Evolutionary conservation across 768 basidiomycete genomes (phyloP), one percentile per base, ranked within the genome.

Genomic region (Cystoderma amianthinum): DNA sequence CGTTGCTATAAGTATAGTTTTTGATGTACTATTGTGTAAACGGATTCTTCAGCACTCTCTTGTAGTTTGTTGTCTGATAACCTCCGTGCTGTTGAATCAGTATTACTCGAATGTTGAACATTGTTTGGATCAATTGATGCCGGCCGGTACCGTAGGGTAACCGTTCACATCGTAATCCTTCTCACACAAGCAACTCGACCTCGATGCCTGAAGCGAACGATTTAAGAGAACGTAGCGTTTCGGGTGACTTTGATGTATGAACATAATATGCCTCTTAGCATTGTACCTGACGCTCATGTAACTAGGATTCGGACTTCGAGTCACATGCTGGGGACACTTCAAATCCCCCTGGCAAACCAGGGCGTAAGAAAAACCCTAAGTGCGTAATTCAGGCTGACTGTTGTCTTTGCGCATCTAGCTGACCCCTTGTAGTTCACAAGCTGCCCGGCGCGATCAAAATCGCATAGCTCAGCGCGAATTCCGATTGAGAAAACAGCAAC

Each of bases 401-500:
- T 46, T 48, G 38, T 5, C 33, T 28, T 41, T 48, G 46, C 48
- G 50, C 48, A 38, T 44, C 43, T 16, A 32, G 32, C 34, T 22
- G 39, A 42, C 48, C 41, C 25, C 37, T 44, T 57, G 19, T 44
- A 92, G 88, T 65, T 92, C 88, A 16, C 89, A 91, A 63, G 87
- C 88, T 23, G 87, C 89, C 11, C 68, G 88, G 51, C 76, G 88
- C 49, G 88, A 92, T 64, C 88, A 92, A 58, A 92, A 92, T 56
- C 77, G 88, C 39, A 91, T 95, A 40, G 93, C 93, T 1, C 93
- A 95, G 57, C 77, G 93, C 13, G 93, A 96, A 58, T 96, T 95
- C 55, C 79, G 93, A 38, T 65, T 93, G 39, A 71, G 93, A 52
- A 96, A 96, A 58, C 93, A 95, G 54, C 92, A 94, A 48, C 72